Base-by-base conservation (phyloP, 495 filamentous ascomycete species). In the Margaritispora aquatica region DNA sequence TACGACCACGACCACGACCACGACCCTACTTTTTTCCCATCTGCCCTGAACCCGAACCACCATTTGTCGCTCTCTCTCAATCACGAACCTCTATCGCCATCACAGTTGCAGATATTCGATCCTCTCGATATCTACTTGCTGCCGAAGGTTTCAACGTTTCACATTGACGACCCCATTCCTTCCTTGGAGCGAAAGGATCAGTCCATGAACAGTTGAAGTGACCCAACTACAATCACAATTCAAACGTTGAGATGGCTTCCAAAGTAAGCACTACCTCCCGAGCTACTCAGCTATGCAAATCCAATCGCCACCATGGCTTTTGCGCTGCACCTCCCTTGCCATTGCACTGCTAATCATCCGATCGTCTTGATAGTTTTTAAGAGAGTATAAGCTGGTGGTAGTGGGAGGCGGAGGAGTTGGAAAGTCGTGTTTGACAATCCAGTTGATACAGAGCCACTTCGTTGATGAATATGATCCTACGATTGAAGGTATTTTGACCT, bases 401-500 rank as follows among this genome's bases (percentile, higher is more conserved):
- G 94, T 98, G 50, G 94, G 94, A 67, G 94, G 94, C 65, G 94
- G 94, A 81, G 94, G 94, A 68, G 94, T 98, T 60, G 94, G 94
- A 74, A 98, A 98, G 78, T 97, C 95, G 51, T 98, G 94, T 79
- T 84, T 98, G 79, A 98, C 94, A 26, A 98, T 98, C 71, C 94
- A 97, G 79, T 82, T 98, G 77, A 97, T 97, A 73, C 94, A 98
- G 76, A 90, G 86, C 66, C 94, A 98, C 72, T 98, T 98, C 78
- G 92, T 98, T 68, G 94, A 98, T 73, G 94, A 98, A 73, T 98
- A 98, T 74, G 94, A 98, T 74, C 94, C 94, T 46, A 98, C 94
- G 68, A 98, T 98, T 69, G 94, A 98, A 88, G 94, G 94, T 97
- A 1, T 19, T 34, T 44, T 17, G 10, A 44, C 38, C 4, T 34